phyloP scores from a whole-genome alignment of 148 eudicot genomes.

The Euryodendron excelsum region DNA sequence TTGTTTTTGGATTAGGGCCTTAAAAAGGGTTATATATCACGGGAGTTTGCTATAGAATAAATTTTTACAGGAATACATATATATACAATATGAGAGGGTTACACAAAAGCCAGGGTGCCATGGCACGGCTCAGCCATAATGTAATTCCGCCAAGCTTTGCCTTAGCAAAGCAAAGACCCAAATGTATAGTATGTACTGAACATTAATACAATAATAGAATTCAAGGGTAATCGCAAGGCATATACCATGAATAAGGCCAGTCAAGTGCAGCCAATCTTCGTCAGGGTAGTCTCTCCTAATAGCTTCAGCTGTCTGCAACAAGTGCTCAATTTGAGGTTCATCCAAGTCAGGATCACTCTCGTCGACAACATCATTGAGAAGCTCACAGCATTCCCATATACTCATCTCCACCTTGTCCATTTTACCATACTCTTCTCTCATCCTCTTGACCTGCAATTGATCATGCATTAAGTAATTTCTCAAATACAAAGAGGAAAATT shows the following conservation, averaged over 20 bases:
- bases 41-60: no score
- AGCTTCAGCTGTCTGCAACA: constrained; percentile 91
- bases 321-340: constrained; percentile 92
- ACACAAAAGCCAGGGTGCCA: no score
- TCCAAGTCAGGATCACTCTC: constrained; percentile 95
- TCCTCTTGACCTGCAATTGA: constrained; percentile 61
- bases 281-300: constrained; percentile 79
- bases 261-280: constrained; percentile 91
- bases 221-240: not conserved
- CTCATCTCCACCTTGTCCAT: constrained; percentile 83
- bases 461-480: not conserved
- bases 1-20: no score
- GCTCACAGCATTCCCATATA: constrained; percentile 97
- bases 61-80: no score
- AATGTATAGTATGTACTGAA: no score
- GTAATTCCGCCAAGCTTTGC: no score
- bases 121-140: no score
- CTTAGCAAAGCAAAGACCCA: no score
- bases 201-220: no score
- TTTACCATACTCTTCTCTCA: constrained; percentile 73
- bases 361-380: constrained; percentile 73
- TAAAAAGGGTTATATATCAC: no score
- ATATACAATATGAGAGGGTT: no score
- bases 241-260: constrained; percentile 82
- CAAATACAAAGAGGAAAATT: not conserved